Conservation (phyloP, 805 yeast species). For the Jamesozyma gamospora region DNA sequence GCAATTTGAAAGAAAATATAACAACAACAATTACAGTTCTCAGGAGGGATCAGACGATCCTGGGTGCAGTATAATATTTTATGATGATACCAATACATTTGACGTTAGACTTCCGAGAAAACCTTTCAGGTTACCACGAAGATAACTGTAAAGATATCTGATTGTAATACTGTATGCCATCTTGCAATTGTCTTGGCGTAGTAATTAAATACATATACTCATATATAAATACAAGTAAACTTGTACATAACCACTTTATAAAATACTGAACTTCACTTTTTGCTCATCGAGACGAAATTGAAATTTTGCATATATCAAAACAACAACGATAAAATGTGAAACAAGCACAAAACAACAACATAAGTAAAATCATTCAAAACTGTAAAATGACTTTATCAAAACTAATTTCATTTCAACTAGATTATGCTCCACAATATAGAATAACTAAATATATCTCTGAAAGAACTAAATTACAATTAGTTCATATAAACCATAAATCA, state of each 20-base stretch:
- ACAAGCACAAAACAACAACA: no score
- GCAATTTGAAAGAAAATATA: no score
- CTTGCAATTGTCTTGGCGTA: no score
- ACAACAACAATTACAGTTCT: no score
- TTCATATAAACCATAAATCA: conserved; percentile 58
- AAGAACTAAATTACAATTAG: conserved; percentile 75
- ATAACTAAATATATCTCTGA: conserved; percentile 69
- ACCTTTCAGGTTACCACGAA: conserved; percentile 12
- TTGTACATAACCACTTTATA: no score
- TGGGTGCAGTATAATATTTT: background rate
- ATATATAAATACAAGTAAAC: no score
- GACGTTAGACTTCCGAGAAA: conserved; percentile 33
- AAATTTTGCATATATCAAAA: no score
- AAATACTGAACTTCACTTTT: no score
- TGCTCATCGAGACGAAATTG: no score
- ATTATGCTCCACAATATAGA: conserved; percentile 57
- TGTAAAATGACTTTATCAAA: conserved; percentile 31
- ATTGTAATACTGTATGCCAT: conserved; percentile 1
- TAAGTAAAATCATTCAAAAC: no score
- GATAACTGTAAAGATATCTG: conserved; percentile 25
- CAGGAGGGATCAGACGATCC: background rate
- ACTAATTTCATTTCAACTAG: conserved; percentile 47
- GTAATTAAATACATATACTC: no score
- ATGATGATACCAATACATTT: conserved; percentile 25
- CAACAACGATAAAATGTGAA: no score